A percentile compares a stretch with the other conserved stretches of the same genome.
Evolutionary conservation across 176 grass and related monocot species (phyloP).

Genomic region (Dendrocalamus sinicus): DNA sequence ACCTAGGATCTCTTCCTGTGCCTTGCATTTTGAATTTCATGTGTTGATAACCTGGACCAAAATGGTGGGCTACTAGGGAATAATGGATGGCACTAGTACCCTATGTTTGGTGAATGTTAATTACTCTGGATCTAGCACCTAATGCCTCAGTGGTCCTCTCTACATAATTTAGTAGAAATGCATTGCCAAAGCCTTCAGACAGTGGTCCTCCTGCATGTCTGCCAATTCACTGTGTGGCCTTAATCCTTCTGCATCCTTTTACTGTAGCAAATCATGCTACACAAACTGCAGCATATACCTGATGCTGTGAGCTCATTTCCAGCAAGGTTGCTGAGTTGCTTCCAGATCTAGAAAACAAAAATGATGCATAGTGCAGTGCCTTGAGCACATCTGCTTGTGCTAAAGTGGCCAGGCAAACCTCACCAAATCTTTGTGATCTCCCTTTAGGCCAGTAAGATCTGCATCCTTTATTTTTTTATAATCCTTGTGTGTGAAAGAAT

Average conservation of each 20-base stretch:
- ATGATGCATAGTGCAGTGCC: background rate
- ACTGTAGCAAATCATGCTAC: constrained; percentile 26
- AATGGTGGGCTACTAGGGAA: background rate
- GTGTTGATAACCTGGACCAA: constrained; percentile 17
- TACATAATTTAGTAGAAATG: constrained; percentile 12
- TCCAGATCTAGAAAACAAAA: constrained; percentile 35
- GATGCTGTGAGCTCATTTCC: constrained; percentile 4
- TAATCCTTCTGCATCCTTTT: constrained; percentile 9
- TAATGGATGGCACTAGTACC: constrained; percentile 8
- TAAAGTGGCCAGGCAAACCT: constrained; percentile 18
- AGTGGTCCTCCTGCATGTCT: constrained; percentile 50
- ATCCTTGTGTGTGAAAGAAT: background rate
- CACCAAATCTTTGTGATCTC: constrained; percentile 30
- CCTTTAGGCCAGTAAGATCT: constrained; percentile 33
- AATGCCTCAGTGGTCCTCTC: constrained; percentile 33
- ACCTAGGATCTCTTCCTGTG: background rate
- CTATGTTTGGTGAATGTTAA: constrained; percentile 1
- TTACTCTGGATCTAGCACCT: constrained; percentile 43
- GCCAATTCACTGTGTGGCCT: background rate
- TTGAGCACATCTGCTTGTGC: background rate
- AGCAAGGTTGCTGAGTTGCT: constrained; percentile 22
- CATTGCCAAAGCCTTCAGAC: background rate
- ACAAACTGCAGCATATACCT: constrained; percentile 4
- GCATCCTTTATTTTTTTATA: background rate
- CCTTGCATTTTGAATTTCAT: constrained; percentile 3